A percentile compares a stretch with the other conserved stretches of the same genome.
phyloP scores from a whole-genome alignment of 208 protist genomes.

The Wallacemonas sp. region DNA sequence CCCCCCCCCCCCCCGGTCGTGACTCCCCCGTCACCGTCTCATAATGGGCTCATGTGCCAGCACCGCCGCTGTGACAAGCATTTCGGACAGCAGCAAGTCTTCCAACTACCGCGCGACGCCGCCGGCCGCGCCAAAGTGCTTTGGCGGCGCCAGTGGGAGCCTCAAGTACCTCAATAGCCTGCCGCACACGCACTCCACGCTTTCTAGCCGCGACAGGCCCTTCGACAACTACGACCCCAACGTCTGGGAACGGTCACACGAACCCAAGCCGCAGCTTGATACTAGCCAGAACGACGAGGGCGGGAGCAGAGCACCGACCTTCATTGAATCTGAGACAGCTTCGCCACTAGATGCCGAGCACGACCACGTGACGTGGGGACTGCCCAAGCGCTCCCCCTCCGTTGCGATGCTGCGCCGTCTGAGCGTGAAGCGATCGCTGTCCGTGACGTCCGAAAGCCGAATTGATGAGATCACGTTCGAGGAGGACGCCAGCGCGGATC shows the following conservation, averaged over 20 bases:
- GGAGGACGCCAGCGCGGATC: background rate
- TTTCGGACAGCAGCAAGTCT: background rate
- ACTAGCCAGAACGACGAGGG: background rate
- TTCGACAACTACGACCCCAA: conserved; percentile 21
- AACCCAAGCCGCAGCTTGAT: background rate
- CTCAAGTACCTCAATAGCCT: conserved; percentile 6
- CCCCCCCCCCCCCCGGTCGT: no score
- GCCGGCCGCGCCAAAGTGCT: no score
- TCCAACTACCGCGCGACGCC: background rate
- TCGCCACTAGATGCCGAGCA: conserved; percentile 1
- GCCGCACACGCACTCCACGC: background rate
- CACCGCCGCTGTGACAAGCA: background rate
- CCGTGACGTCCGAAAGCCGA: conserved; percentile 8
- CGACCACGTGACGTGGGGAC: conserved; percentile 8
- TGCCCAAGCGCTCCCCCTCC: conserved; percentile 28
- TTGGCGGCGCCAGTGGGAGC: background rate
- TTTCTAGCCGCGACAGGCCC: conserved; percentile 5
- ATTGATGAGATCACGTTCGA: conserved; percentile 24
- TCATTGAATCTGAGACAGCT: background rate
- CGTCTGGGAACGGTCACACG: background rate
- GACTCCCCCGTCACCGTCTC: no score
- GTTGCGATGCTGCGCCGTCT: conserved; percentile 38
- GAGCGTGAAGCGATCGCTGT: conserved; percentile 24
- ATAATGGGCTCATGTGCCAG: conserved; percentile 11
- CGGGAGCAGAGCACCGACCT: background rate